Conservation (phyloP, 768 basidiomycete species). For the Phylloporus sp. region DNA sequence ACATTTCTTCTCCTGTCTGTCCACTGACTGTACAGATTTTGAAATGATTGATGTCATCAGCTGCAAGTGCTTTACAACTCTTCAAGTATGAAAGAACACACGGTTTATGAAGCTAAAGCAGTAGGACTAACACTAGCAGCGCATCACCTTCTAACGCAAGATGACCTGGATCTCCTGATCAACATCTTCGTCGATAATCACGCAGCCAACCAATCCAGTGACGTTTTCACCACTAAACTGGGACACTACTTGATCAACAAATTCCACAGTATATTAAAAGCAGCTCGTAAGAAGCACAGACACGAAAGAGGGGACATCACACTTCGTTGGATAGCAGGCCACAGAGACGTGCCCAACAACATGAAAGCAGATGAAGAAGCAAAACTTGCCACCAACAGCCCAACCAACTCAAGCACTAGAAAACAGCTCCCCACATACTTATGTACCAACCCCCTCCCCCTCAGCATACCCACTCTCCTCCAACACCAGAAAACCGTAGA, state of each 20-base stretch:
- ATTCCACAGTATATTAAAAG: background rate
- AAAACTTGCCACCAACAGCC: background rate
- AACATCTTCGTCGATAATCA: background rate
- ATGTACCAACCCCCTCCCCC: background rate
- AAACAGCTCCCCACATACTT: background rate
- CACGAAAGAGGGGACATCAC: background rate
- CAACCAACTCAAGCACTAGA: background rate
- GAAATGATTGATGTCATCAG: too few species aligned
- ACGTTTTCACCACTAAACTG: background rate
- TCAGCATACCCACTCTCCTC: background rate
- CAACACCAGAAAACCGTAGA: background rate
- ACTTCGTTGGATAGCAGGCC: background rate
- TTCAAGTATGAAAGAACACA: too few species aligned
- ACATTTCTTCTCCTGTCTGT: too few species aligned
- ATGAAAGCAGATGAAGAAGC: background rate
- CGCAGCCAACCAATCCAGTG: background rate
- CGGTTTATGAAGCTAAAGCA: background rate
- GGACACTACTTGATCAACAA: background rate
- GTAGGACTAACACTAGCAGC: background rate
- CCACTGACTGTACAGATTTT: too few species aligned
- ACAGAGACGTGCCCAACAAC: background rate
- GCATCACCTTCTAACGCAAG: background rate
- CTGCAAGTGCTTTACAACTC: too few species aligned
- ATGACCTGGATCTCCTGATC: background rate
- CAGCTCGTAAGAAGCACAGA: background rate